A percentile compares a stretch with the other conserved stretches of the same genome.
Evolutionary conservation across 2,329 filamentous ascomycete genomes (phyloP).

Genomic region (Ophiocordyceps sinensis): DNA sequence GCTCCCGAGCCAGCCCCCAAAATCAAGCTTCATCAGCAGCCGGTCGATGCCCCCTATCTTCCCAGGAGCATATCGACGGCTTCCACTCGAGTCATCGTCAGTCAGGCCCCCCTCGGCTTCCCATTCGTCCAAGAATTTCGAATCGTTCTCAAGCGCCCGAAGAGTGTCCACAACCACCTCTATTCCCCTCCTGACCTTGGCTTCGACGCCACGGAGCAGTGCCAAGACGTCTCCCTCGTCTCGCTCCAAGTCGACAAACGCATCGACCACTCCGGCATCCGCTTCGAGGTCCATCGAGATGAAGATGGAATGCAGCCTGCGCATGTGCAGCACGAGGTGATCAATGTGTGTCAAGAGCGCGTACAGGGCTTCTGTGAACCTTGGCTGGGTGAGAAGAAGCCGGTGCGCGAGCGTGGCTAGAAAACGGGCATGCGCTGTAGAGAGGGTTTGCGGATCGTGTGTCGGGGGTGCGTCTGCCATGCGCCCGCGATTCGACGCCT

Average conservation of each 20-base stretch:
- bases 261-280: conserved; percentile 69
- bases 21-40: conserved; percentile 82
- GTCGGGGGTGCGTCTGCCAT: background rate
- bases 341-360: conserved; percentile 62
- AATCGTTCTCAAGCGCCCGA: conserved; percentile 28
- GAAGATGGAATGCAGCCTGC: conserved; percentile 64
- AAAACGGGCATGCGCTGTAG: conserved; percentile 65
- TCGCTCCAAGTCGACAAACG: conserved; percentile 52
- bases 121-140: conserved; percentile 28
- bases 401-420: conserved; percentile 52
- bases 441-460: conserved; percentile 75
- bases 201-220: conserved; percentile 50
- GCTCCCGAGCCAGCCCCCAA: conserved; percentile 40
- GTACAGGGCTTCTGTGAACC: conserved; percentile 52
- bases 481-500: background rate
- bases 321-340: conserved; percentile 62
- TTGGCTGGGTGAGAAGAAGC: conserved; percentile 48
- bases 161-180: conserved; percentile 48
- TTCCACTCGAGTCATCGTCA: conserved; percentile 24
- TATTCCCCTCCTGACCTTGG: conserved; percentile 51
- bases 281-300: conserved; percentile 65
- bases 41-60: conserved; percentile 70
- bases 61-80: conserved; percentile 46
- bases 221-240: conserved; percentile 57
- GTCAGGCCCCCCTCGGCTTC: conserved; percentile 19